A percentile compares a stretch with the other conserved stretches of the same genome.
These are phyloP conservation scores for Botrytis elliptica DNA, from an alignment of 2,329 filamentous ascomycete genomes.

Conservation along the genomic window DNA sequence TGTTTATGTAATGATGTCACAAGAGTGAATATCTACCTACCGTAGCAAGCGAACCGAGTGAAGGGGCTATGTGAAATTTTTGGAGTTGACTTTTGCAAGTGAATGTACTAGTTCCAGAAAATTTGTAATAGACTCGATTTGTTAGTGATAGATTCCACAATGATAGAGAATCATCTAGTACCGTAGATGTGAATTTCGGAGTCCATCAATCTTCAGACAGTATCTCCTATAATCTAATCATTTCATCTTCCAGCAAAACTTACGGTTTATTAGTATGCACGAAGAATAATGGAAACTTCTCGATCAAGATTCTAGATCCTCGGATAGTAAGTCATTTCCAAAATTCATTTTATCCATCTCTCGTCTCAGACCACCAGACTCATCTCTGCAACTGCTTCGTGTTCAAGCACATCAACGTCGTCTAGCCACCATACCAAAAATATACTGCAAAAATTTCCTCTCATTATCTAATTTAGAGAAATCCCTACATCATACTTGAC, in stretches of 20 bases:
- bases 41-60: neutral
- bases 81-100: rapidly evolving
- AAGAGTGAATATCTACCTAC: neutral
- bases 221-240: neutral
- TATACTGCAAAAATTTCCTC: neutral
- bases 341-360: neutral
- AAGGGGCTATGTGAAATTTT: neutral
- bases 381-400: rapidly evolving
- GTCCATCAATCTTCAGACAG: neutral
- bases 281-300: rapidly evolving
- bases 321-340: rapidly evolving
- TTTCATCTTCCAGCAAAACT: neutral
- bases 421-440: neutral
- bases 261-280: neutral
- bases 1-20: neutral
- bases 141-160: too few species aligned
- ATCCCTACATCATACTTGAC: neutral
- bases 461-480: neutral
- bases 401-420: rapidly evolving
- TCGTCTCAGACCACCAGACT: neutral
- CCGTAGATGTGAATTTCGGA: neutral
- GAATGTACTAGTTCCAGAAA: neutral
- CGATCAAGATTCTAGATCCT: too few species aligned
- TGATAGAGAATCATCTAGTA: neutral
- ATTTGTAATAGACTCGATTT: neutral